Evolutionary conservation across 495 filamentous ascomycete species (phyloP), one percentile per base, ranked within the genome.

Genomic region (Trichoderma asperelloides): DNA sequence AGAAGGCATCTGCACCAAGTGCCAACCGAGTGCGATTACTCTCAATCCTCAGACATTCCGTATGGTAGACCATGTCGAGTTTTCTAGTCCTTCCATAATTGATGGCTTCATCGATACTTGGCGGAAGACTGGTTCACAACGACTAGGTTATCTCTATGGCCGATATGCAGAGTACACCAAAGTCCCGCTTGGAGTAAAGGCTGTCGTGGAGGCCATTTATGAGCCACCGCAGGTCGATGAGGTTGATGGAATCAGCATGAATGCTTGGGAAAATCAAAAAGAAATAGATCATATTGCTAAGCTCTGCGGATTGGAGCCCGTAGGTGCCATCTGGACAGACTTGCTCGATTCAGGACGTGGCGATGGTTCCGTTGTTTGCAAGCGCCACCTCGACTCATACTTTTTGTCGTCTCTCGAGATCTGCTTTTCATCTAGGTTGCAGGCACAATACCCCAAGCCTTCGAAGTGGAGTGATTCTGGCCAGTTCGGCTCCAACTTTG

Each of bases 1-100:
- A 18, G 92, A 94, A 70, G 95, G 95, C n/a, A 98, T 99, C 69
- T 99, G 95, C 79, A 96, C 92, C 51, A 99, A 98, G 76, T 99
- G 95, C 73, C 95, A 99, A 73, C 95, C 95, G 16, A 96, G 93
- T 67, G 95, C 95, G 30, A 99, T 99, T 75, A 97, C 90, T 55
- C 81, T 99, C 25, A 93, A 97, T 71, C 91, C 91, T 16, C 95
- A 99, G 74, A 83, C 90, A 39, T 99, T 90, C 73, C 90, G 95
- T n/a, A 97, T 93, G 91, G 93, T 99, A 0, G 95, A 99, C 72
- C 95, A 99, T 76, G 93, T 99, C 69, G 96, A 99, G 74, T 98
- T 99, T 74, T 85, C 95, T 3, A 86, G 89, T 1, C 85, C 91
- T 1, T 83, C 84, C 41, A 78, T 97, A 25, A 89, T 99, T 74